Percentiles rank a stretch among this genome's conserved stretches.
These are phyloP conservation scores for Penicillium riverlandense DNA, from an alignment of 495 filamentous ascomycete genomes.

Conservation along the genomic window DNA sequence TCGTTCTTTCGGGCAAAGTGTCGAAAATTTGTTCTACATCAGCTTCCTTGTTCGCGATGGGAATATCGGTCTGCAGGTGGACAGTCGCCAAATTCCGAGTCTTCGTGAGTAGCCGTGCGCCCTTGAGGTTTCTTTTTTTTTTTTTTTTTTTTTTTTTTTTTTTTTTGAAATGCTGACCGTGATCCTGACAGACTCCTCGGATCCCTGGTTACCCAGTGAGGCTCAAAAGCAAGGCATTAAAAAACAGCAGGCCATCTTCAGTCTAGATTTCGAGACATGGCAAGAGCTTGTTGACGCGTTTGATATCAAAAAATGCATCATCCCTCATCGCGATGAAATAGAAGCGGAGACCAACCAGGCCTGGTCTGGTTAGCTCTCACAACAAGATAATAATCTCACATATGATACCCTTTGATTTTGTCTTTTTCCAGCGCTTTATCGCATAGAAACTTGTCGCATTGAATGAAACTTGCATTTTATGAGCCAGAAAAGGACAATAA, in stretches of 20 bases:
- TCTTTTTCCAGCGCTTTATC: neutral
- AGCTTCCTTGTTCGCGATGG: constrained; percentile 92
- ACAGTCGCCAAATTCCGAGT: constrained; percentile 59
- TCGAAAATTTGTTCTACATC: constrained; percentile 96
- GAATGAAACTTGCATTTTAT: too few relatives aligned
- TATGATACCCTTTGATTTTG: constrained; percentile 9
- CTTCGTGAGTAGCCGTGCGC: constrained; percentile 51
- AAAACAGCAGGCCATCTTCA: constrained; percentile 78
- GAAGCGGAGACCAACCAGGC: constrained; percentile 47
- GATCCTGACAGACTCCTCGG: constrained; percentile 23
- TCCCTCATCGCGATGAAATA: constrained; percentile 69
- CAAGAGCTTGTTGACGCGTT: constrained; percentile 64
- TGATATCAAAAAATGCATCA: constrained; percentile 68
- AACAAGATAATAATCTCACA: neutral
- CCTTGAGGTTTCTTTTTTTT: neutral
- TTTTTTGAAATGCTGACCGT: constrained; percentile 15
- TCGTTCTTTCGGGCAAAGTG: constrained; percentile 82
- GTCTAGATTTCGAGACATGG: constrained; percentile 80
- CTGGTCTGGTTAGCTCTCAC: constrained; percentile 62
- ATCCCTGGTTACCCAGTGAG: constrained; percentile 35
- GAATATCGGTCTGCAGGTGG: constrained; percentile 54
- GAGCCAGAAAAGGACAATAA: too few relatives aligned
- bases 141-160: too few relatives aligned
- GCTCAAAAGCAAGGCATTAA: constrained; percentile 43
- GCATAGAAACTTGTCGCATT: too few relatives aligned